Percentiles rank a stretch among this genome's conserved stretches.
Conservation (phyloP, 306 rosid species). For the Cucurbita maxima region DNA sequence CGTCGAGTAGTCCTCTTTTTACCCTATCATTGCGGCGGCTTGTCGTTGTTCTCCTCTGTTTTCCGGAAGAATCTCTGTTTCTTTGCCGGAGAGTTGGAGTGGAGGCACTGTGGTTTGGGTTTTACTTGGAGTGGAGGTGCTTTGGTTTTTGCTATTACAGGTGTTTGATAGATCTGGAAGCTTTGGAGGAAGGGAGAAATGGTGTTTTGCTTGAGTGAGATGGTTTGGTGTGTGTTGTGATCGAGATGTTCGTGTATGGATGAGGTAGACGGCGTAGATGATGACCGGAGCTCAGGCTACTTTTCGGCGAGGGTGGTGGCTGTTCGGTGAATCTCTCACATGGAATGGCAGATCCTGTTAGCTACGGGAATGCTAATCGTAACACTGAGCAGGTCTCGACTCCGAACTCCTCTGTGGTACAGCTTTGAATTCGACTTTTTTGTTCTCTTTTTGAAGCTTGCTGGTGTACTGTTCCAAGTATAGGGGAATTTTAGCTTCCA, state of each 20-base stretch:
- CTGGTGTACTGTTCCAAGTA: background rate
- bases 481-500: background rate
- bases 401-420: background rate
- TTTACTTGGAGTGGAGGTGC: constrained; percentile 18
- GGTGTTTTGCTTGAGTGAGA: constrained; percentile 7
- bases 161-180: constrained; percentile 32
- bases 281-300: constrained; percentile 77
- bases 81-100: constrained; percentile 6
- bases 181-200: constrained; percentile 12
- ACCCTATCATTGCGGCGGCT: background rate
- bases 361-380: constrained; percentile 88
- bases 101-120: background rate
- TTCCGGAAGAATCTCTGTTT: background rate
- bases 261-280: constrained; percentile 48
- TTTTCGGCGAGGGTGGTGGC: constrained; percentile 87
- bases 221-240: constrained; percentile 14
- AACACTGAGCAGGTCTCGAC: constrained; percentile 57
- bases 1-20: background rate
- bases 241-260: constrained; percentile 52
- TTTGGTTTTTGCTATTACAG: constrained; percentile 17
- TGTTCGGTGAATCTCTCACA: constrained; percentile 55
- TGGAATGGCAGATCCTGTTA: constrained; percentile 99
- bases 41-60: constrained; percentile 1
- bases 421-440: background rate
- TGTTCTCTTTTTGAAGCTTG: background rate